phyloP scores from a whole-genome alignment of 2,329 filamentous ascomycete genomes.

The Herpotrichia juniperi region DNA sequence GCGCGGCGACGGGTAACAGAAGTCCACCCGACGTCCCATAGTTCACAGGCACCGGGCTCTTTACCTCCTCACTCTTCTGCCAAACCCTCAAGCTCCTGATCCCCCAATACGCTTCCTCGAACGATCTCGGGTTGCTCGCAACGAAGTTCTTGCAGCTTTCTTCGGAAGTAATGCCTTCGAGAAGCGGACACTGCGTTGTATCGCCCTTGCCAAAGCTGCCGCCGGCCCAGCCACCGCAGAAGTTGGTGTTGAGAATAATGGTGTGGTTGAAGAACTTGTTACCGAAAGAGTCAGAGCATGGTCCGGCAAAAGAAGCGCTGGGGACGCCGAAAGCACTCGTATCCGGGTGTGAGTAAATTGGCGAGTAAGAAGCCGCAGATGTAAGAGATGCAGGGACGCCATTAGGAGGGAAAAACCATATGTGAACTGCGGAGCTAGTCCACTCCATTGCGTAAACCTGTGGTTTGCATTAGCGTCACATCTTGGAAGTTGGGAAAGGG shows the following conservation, averaged over 20 bases:
- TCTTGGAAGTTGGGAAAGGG: no score
- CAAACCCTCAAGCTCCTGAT: slow-evolving; percentile 50
- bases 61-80: slow-evolving; percentile 28
- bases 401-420: slow-evolving; percentile 78
- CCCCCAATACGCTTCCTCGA: slow-evolving; percentile 45
- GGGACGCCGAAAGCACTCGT: slow-evolving; percentile 70
- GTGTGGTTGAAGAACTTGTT: slow-evolving; percentile 70
- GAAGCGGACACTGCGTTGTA: slow-evolving; percentile 54
- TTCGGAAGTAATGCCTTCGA: slow-evolving; percentile 7
- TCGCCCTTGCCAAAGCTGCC: slow-evolving; percentile 14
- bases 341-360: slow-evolving; percentile 53
- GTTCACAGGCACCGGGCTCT: neutral
- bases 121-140: slow-evolving; percentile 22
- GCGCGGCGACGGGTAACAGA: no score
- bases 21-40: neutral
- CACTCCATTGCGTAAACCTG: slow-evolving; percentile 59
- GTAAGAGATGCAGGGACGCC: slow-evolving; percentile 57
- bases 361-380: slow-evolving; percentile 17
- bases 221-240: slow-evolving; percentile 60
- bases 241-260: slow-evolving; percentile 79
- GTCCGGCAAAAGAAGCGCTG: slow-evolving; percentile 65
- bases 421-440: slow-evolving; percentile 69
- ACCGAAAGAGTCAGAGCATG: slow-evolving; percentile 28
- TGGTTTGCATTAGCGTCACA: neutral
- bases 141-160: slow-evolving; percentile 34